phyloP scores from a whole-genome alignment of 1,139 yeast species.

The Pneumocystis wakefieldiae region DNA sequence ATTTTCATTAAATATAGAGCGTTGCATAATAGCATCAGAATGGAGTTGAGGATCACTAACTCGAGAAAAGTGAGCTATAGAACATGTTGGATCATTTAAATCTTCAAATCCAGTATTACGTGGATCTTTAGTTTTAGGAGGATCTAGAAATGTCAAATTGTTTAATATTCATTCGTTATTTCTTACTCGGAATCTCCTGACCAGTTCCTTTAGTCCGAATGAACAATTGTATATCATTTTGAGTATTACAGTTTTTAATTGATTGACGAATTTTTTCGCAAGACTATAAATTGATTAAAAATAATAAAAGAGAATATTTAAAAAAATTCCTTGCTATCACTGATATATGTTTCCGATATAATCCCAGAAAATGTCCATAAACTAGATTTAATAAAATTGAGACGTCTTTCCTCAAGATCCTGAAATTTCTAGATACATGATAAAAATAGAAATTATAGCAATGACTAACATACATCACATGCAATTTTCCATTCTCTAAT shows the following conservation, averaged over 20 bases:
- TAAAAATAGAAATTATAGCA: neutral
- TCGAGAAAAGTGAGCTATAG: conserved; percentile 14
- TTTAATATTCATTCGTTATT: conserved; percentile 35
- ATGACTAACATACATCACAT: conserved; percentile 27
- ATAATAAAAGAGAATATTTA: conserved; percentile 13
- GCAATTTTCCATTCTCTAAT: conserved; percentile 63
- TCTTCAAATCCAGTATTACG: conserved; percentile 9
- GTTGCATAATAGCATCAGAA: conserved; percentile 6
- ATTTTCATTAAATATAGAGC: neutral
- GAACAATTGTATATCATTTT: conserved; percentile 43
- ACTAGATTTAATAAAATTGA: conserved; percentile 58
- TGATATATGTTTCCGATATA: conserved; percentile 61
- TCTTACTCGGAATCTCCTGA: conserved; percentile 41
- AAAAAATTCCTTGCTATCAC: conserved; percentile 40
- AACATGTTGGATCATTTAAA: conserved; percentile 2
- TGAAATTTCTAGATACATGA: conserved; percentile 37
- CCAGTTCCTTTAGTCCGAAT: conserved; percentile 53
- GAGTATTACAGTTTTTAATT: conserved; percentile 55
- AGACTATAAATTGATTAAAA: conserved; percentile 18
- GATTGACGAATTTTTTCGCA: conserved; percentile 56
- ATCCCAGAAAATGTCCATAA: conserved; percentile 74
- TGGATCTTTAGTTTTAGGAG: conserved; percentile 12
- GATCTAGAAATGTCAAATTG: conserved; percentile 18
- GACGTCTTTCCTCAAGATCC: conserved; percentile 61
- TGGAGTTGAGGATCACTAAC: conserved; percentile 12